Base-by-base conservation (phyloP, 2,329 filamentous ascomycete genomes). In the Phaeophleospora eucalypticola region DNA sequence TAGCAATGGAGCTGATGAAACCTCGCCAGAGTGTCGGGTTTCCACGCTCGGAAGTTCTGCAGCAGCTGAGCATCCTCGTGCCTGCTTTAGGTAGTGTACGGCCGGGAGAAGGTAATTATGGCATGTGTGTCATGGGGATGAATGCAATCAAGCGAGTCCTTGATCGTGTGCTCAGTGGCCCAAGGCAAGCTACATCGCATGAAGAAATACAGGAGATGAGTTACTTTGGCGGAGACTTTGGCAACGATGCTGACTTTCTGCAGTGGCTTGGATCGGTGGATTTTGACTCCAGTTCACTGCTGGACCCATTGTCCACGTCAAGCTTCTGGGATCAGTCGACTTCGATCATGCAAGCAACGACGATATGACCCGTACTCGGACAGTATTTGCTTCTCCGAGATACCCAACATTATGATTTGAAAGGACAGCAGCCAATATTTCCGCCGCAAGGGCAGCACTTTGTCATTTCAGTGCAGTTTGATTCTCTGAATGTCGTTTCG, bases 241-340 rank as follows among this genome's bases (percentile, higher is more conserved):
- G 43, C 20, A 54, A 49, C 24, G 54, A 57, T 29, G 54, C 52
- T 3, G 52, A 57, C 33, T 57, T 57, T 17, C 15, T 57, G 42
- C 49, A 54, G 24, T 54, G 54, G 54, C 41, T 54, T 19, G 52
- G 52, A 3, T 46, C 36, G 8, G 29, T 52, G 10, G 52, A 57
- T 24, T 57, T 57, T 12, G 49, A 54, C 4, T 43, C 54, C 4
- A 34, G 16, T 18, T 21, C 36, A 3, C 53, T 50, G 48, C 15
- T 38, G 10, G 48, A 50, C 8, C 24, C 43, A 20, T 19, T 14
- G 33, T n/a, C n/a, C n/a, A 18, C 37, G 17, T 17, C 37, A n/a
- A 20, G 37, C 18, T 39, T 10, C 15, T 18, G 3, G 4, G 37
- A 39, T 3, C 19, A 10, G 10, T 39, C 37, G 37, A 20, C 19